Percentiles rank a stretch among this genome's conserved stretches.
These are phyloP conservation scores for Epithemia pelagica DNA, from an alignment of 108 stramenopile species.

Conservation along the genomic window DNA sequence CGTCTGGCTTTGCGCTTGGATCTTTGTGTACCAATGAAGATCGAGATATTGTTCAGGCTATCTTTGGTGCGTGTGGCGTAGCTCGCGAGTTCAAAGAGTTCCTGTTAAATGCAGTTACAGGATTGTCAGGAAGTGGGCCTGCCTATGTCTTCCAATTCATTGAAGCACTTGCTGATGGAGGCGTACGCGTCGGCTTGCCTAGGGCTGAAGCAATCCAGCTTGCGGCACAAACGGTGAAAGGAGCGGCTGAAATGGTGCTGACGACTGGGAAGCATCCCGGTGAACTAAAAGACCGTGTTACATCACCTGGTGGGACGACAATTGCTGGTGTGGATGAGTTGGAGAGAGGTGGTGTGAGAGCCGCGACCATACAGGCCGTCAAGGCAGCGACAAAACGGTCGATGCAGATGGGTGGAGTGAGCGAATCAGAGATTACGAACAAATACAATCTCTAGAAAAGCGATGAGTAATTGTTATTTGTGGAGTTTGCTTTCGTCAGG, in stretches of 20 bases:
- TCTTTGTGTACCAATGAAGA: constrained; percentile 60
- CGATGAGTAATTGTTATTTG: neutral
- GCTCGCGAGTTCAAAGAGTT: constrained; percentile 76
- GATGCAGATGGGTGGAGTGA: constrained; percentile 65
- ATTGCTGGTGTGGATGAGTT: constrained; percentile 91
- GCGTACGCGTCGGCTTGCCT: constrained; percentile 87
- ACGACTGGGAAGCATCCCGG: constrained; percentile 89
- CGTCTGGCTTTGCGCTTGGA: constrained; percentile 77
- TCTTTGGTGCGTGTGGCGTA: constrained; percentile 76
- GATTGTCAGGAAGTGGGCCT: constrained; percentile 90
- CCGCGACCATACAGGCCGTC: constrained; percentile 66
- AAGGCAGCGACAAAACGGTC: constrained; percentile 66
- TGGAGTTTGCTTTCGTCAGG: too few species aligned
- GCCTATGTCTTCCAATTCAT: constrained; percentile 94
- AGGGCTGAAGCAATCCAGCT: constrained; percentile 78
- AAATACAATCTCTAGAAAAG: constrained; percentile 52
- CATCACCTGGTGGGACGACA: constrained; percentile 91
- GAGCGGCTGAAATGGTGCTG: constrained; percentile 94
- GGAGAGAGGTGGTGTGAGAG: constrained; percentile 69
- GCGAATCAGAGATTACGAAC: constrained; percentile 58
- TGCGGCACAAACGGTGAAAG: constrained; percentile 93
- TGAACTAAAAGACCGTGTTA: constrained; percentile 84
- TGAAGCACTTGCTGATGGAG: constrained; percentile 96
- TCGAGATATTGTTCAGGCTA: constrained; percentile 47
- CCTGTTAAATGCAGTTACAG: constrained; percentile 86